Evolutionary conservation across 2,329 filamentous ascomycete species (phyloP).

Genomic region (Colletotrichum navitas): DNA sequence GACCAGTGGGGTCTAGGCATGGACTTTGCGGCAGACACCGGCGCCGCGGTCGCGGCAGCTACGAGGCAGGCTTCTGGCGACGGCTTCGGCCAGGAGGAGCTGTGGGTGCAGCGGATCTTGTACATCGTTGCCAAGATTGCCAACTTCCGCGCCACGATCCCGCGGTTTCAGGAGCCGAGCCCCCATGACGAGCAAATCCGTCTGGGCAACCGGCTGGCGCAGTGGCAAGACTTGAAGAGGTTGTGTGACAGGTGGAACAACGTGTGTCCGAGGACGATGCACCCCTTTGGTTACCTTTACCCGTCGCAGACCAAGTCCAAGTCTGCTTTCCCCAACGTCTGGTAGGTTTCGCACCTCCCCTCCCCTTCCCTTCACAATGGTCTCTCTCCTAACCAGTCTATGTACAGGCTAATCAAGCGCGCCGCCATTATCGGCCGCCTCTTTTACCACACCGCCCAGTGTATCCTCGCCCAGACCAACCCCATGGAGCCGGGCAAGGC

Average conservation of each 20-base stretch:
- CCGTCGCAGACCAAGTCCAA: slow-evolving; percentile 75
- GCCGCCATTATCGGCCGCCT: slow-evolving; percentile 84
- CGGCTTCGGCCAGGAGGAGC: slow-evolving; percentile 74
- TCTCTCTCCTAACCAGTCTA: background rate
- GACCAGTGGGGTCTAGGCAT: slow-evolving; percentile 91
- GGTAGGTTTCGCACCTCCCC: slow-evolving; percentile 63
- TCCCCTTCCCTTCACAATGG: background rate
- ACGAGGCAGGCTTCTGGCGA: slow-evolving; percentile 44
- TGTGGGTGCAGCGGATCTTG: slow-evolving; percentile 90
- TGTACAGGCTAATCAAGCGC: slow-evolving; percentile 82
- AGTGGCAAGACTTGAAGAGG: slow-evolving; percentile 85
- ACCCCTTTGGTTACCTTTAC: slow-evolving; percentile 82
- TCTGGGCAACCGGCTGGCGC: slow-evolving; percentile 73
- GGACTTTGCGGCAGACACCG: slow-evolving; percentile 64
- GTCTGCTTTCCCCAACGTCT: slow-evolving; percentile 88
- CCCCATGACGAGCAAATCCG: slow-evolving; percentile 74
- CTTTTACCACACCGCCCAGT: slow-evolving; percentile 90
- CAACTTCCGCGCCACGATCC: slow-evolving; percentile 82
- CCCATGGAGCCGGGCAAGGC: slow-evolving; percentile 72
- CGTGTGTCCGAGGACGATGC: slow-evolving; percentile 86
- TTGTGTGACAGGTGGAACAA: slow-evolving; percentile 87
- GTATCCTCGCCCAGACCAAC: slow-evolving; percentile 83
- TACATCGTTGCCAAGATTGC: slow-evolving; percentile 89
- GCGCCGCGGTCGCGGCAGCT: slow-evolving; percentile 52
- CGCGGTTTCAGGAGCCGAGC: slow-evolving; percentile 69